Conservation (phyloP, 129 eudicot genomes). For the Flaveria brownii region DNA sequence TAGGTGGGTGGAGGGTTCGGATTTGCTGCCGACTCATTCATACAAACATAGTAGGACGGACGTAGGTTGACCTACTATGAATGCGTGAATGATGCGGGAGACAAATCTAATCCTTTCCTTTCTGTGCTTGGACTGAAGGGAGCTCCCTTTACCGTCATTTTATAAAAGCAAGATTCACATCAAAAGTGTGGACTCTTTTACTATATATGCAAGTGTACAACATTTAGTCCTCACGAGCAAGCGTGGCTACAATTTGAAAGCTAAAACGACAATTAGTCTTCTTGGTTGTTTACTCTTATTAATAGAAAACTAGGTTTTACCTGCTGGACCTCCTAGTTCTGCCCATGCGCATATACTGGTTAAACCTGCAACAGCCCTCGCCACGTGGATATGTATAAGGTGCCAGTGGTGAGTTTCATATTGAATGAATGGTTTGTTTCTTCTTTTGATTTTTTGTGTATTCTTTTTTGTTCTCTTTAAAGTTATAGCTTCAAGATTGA, state of each 20-base stretch:
- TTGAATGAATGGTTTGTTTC: neutral
- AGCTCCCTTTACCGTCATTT: conserved; percentile 52
- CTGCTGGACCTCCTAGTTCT: neutral
- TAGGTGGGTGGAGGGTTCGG: conserved; percentile 53
- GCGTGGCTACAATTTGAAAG: too few relatives aligned
- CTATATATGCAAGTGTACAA: too few relatives aligned
- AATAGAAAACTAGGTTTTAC: neutral
- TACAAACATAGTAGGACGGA: conserved; percentile 51
- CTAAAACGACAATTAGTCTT: too few relatives aligned
- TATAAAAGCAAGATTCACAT: neutral
- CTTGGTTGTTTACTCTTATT: too few relatives aligned
- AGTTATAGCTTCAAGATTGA: too few relatives aligned
- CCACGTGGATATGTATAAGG: neutral
- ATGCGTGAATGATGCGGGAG: conserved; percentile 89
- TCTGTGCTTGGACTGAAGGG: conserved; percentile 93
- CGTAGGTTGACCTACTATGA: conserved; percentile 40
- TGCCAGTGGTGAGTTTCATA: neutral
- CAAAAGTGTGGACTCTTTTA: too few relatives aligned
- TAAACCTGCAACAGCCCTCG: neutral
- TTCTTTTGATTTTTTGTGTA: too few relatives aligned
- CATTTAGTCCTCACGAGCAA: too few relatives aligned
- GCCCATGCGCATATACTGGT: neutral
- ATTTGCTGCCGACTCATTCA: conserved; percentile 87
- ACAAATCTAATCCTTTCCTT: conserved; percentile 49
- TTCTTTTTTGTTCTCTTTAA: too few relatives aligned